Conservation (phyloP, 2,329 filamentous ascomycete species). For the Nectriaceae sp. region DNA sequence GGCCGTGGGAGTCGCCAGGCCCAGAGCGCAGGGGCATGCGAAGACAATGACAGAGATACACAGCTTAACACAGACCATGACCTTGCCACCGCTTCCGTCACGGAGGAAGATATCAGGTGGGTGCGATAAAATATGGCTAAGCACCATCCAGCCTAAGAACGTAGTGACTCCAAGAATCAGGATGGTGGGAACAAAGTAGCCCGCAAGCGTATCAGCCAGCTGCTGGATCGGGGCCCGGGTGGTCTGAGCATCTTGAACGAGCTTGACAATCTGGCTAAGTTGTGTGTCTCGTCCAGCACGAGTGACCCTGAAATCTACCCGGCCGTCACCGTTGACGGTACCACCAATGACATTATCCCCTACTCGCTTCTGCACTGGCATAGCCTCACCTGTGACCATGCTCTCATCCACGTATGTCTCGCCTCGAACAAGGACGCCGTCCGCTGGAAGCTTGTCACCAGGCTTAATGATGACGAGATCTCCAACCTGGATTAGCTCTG, state of each 20-base stretch:
- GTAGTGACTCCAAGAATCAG: constrained; percentile 81
- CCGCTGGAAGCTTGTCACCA: constrained; percentile 94
- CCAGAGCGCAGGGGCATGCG: constrained; percentile 95
- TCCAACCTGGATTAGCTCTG: constrained; percentile 89
- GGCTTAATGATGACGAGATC: constrained; percentile 92
- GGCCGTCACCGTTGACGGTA: constrained; percentile 91
- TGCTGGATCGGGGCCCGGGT: constrained; percentile 92
- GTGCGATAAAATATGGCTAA: constrained; percentile 80
- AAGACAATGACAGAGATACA: constrained; percentile 99
- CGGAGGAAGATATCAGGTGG: constrained; percentile 88
- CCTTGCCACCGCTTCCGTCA: constrained; percentile 79
- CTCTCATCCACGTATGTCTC: constrained; percentile 96
- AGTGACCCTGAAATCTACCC: constrained; percentile 89
- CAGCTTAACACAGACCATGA: constrained; percentile 96
- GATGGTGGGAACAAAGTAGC: constrained; percentile 91
- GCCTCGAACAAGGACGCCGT: constrained; percentile 82
- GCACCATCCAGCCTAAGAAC: constrained; percentile 90
- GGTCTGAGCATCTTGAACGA: constrained; percentile 98
- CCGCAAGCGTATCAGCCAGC: constrained; percentile 86
- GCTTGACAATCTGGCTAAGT: constrained; percentile 94
- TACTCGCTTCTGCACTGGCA: constrained; percentile 88
- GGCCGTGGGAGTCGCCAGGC: constrained; percentile 90
- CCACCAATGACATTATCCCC: constrained; percentile 83
- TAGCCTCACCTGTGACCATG: constrained; percentile 97
- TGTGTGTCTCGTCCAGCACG: constrained; percentile 93